phyloP scores from a whole-genome alignment of 768 basidiomycete species.

The Candolleomyces aberdarensis region DNA sequence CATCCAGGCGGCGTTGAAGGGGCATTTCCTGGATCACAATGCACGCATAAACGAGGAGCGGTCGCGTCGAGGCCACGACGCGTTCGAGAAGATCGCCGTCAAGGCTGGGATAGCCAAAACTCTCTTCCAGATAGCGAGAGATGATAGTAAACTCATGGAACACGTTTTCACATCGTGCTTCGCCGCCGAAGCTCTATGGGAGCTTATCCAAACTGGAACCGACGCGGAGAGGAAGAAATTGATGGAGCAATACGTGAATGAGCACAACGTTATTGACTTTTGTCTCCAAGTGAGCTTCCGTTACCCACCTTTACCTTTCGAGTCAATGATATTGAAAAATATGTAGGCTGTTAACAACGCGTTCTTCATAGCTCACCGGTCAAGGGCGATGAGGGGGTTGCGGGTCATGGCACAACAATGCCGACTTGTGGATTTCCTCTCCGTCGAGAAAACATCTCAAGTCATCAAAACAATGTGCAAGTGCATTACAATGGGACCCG shows the following conservation, averaged over 20 bases:
- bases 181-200: slow-evolving; percentile 18
- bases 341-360: neutral
- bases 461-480: slow-evolving; percentile 22
- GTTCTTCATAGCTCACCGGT: slow-evolving; percentile 22
- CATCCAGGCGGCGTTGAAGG: neutral
- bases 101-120: slow-evolving; percentile 24
- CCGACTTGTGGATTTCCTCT: slow-evolving; percentile 19
- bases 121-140: slow-evolving; percentile 19
- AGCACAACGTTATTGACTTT: slow-evolving; percentile 14
- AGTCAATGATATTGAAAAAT: neutral
- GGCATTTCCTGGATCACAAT: neutral
- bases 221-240: slow-evolving; percentile 17
- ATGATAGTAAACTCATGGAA: slow-evolving; percentile 12
- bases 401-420: slow-evolving; percentile 17
- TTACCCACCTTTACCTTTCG: neutral
- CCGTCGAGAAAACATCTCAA: slow-evolving; percentile 15
- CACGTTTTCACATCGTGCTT: slow-evolving; percentile 19
- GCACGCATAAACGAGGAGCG: neutral
- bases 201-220: slow-evolving; percentile 18
- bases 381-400: slow-evolving; percentile 16
- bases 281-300: neutral
- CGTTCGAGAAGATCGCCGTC: slow-evolving; percentile 20
- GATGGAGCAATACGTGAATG: slow-evolving; percentile 19
- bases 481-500: slow-evolving; percentile 21
- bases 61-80: slow-evolving; percentile 5